A percentile compares a stretch with the other conserved stretches of the same genome.
phyloP scores from a whole-genome alignment of 257 asterid genomes.

The Solanum bulbocastanum region DNA sequence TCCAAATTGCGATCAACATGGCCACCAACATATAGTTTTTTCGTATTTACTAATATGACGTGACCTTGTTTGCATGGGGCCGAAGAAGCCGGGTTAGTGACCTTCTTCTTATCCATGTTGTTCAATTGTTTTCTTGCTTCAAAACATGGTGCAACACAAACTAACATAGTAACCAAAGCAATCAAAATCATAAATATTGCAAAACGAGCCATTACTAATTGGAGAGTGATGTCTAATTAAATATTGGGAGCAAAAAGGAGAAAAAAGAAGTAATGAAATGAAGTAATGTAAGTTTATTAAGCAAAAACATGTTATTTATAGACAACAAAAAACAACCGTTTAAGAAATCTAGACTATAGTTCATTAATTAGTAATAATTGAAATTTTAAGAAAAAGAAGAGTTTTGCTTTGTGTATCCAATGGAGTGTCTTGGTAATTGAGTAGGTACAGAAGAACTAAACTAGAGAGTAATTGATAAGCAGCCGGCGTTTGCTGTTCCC shows the following conservation, averaged over 20 bases:
- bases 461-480: background rate
- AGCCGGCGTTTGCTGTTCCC: background rate
- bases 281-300: background rate
- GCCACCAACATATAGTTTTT: too few species aligned
- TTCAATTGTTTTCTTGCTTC: background rate
- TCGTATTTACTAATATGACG: too few species aligned
- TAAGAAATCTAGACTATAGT: background rate
- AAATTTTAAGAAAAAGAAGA: background rate
- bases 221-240: background rate
- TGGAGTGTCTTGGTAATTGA: background rate
- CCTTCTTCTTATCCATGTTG: background rate
- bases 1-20: background rate
- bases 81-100: background rate
- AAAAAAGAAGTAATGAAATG: background rate
- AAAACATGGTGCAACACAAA: background rate
- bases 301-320: background rate
- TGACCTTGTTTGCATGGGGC: background rate
- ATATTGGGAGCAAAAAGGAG: background rate
- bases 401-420: background rate
- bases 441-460: constrained; percentile 10
- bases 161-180: background rate
- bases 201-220: background rate
- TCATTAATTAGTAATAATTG: background rate
- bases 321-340: background rate
- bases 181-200: background rate